Evolutionary conservation across 2,329 filamentous ascomycete genomes (phyloP).

Genomic region (Ophiocordyceps camponoti-saundersi): DNA sequence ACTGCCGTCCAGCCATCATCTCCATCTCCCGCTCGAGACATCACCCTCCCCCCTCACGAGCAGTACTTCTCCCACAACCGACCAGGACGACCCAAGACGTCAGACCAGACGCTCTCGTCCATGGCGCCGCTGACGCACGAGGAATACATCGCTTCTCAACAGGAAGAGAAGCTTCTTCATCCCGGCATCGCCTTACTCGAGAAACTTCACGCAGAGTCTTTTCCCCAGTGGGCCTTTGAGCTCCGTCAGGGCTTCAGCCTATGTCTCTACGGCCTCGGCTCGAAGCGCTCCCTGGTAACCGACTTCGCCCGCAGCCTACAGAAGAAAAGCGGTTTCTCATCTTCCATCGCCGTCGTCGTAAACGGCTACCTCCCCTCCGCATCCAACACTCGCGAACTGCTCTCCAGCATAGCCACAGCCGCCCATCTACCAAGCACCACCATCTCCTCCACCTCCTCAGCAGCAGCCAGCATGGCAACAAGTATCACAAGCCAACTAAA

Average conservation of each 20-base stretch:
- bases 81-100: slow-evolving; percentile 65
- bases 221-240: slow-evolving; percentile 87
- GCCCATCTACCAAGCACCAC: slow-evolving; percentile 32
- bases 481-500: slow-evolving; percentile 29
- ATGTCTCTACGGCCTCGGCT: slow-evolving; percentile 85
- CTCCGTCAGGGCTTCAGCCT: slow-evolving; percentile 73
- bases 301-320: slow-evolving; percentile 37
- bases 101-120: slow-evolving; percentile 64
- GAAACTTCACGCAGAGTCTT: slow-evolving; percentile 61
- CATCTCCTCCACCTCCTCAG: slow-evolving; percentile 45
- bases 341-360: slow-evolving; percentile 50
- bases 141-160: slow-evolving; percentile 61
- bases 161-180: slow-evolving; percentile 51
- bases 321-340: slow-evolving; percentile 6
- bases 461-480: slow-evolving; percentile 49
- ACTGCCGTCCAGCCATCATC: no score
- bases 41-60: slow-evolving; percentile 71
- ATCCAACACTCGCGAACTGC: slow-evolving; percentile 49
- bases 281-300: slow-evolving; percentile 61
- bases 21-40: neutral
- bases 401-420: slow-evolving; percentile 50
- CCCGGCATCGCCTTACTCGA: slow-evolving; percentile 55
- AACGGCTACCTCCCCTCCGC: slow-evolving; percentile 63
- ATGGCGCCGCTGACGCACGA: slow-evolving; percentile 72
- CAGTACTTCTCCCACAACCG: slow-evolving; percentile 89